phyloP scores from a whole-genome alignment of 78 protist species.

The Protostelium mycophagum region DNA sequence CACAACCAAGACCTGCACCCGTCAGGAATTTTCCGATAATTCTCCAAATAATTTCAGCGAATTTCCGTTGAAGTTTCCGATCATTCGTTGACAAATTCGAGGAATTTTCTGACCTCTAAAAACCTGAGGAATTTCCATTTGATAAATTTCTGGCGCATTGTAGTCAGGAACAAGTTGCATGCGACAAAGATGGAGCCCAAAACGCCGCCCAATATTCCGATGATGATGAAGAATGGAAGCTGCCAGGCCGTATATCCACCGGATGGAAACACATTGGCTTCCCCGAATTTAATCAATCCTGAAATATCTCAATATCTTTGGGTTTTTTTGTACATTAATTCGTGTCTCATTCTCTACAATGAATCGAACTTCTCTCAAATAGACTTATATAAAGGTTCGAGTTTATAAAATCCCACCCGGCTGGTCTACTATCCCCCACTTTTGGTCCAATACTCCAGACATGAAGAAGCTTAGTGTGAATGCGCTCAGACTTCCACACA shows the following conservation, averaged over 20 bases:
- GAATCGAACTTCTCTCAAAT: too few species aligned
- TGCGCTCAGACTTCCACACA: constrained; percentile 39
- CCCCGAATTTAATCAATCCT: neutral
- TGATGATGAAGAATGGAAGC: constrained; percentile 12
- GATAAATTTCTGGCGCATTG: neutral
- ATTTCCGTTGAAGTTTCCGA: too few species aligned
- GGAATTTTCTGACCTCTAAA: neutral
- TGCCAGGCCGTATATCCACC: neutral
- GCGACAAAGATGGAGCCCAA: constrained; percentile 26
- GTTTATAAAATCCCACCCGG: neutral
- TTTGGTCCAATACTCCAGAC: neutral
- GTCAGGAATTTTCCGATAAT: too few species aligned
- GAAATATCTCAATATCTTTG: neutral
- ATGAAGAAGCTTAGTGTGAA: constrained; percentile 26
- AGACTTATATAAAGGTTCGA: too few species aligned
- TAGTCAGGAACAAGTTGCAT: neutral
- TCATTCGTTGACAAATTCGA: neutral
- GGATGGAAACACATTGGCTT: neutral
- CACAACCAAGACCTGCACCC: constrained; percentile 7
- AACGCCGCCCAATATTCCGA: constrained; percentile 28
- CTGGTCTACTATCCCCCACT: neutral
- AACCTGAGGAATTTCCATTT: neutral
- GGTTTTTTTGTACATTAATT: too few species aligned
- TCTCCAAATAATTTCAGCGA: too few species aligned
- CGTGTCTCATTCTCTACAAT: too few species aligned